phyloP scores from a whole-genome alignment of 768 basidiomycete species.

The Pleurotus cornucopiae region DNA sequence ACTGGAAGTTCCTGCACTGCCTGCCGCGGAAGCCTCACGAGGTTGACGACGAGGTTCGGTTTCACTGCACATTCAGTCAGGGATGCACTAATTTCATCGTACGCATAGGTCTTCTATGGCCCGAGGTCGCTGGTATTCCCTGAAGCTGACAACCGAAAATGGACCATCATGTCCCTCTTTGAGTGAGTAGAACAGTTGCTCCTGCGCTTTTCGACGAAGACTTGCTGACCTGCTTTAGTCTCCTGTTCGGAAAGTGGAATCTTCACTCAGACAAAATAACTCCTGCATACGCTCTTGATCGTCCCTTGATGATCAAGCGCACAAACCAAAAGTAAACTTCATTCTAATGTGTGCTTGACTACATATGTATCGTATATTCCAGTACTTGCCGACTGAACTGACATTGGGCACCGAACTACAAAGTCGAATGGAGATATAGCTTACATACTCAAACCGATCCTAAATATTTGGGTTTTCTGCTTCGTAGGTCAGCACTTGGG shows the following conservation, averaged over 20 bases:
- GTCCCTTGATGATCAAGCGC: not conserved
- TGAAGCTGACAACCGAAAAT: conserved; percentile 95
- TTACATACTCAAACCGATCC: too few species aligned
- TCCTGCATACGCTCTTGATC: not conserved
- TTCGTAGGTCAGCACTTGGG: too few species aligned
- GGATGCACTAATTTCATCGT: conserved; percentile 1
- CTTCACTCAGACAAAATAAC: conserved; percentile 14
- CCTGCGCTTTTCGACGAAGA: too few species aligned
- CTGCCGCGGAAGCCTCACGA: conserved; percentile 90
- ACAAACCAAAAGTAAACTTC: not conserved
- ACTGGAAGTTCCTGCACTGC: conserved; percentile 97
- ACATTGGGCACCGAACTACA: too few species aligned
- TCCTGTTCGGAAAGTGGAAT: conserved; percentile 48
- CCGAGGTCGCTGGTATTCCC: conserved; percentile 88
- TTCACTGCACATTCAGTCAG: not conserved
- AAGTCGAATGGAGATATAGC: too few species aligned
- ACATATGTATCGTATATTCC: too few species aligned
- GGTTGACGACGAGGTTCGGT: conserved; percentile 85
- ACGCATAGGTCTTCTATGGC: conserved; percentile 81
- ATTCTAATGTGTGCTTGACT: too few species aligned
- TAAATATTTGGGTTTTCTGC: too few species aligned
- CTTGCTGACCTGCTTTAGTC: conserved; percentile 16
- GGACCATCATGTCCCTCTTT: conserved; percentile 92
- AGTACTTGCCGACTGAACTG: too few species aligned
- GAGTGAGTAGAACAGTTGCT: conserved; percentile 51